Base-by-base conservation (phyloP, 495 filamentous ascomycete species). In the Penicillium crystallinum region DNA sequence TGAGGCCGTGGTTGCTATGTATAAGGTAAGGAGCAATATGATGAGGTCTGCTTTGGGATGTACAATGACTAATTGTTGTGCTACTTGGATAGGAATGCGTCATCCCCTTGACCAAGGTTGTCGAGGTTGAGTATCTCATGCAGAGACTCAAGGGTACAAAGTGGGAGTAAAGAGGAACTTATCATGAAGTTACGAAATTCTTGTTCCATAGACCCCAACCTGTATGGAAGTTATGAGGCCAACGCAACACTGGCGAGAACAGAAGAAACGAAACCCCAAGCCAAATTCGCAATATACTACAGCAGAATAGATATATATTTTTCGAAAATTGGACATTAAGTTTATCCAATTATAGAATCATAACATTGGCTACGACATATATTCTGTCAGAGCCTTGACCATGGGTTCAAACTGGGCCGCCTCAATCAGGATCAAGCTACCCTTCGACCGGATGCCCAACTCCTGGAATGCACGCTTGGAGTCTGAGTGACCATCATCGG, bases 71-170 rank as follows among this genome's bases (percentile, higher is more conserved):
- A 19, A 56, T 35, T 49, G 14, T 11, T 60, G 67, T 49, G 68
- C 45, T 45, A 33, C 18, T 17, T 10, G 9, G n/a, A n/a, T 49
- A 85, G 81, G 84, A 95, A 65, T 89, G 85, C 68, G 91, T 99
- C 47, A 99, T 99, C 51, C 95, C 95, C 2, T 69, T 97, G 64
- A 99, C 95, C 22, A 99, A 97, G 69, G 85, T 91, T 54, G 91
- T 99, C 25, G 95, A 99, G 75, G 88, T 97, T 17, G 91, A 97
- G 62, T 99, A 99, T 61, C 76, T 99, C 36, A 95, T 97, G 87
- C 89, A 97, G 68, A 81, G 93, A 49, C 76, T 99, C 29, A 82
- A 86, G 60, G 80, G 80, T 14, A 85, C 84, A 8, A 56, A 81
- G 65, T 87, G 83, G 81, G 76, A 81, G 61, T 82, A 60, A 58